These are phyloP conservation scores for Lablab purpureus DNA, from an alignment of 306 rosid species.

Conservation along the genomic window DNA sequence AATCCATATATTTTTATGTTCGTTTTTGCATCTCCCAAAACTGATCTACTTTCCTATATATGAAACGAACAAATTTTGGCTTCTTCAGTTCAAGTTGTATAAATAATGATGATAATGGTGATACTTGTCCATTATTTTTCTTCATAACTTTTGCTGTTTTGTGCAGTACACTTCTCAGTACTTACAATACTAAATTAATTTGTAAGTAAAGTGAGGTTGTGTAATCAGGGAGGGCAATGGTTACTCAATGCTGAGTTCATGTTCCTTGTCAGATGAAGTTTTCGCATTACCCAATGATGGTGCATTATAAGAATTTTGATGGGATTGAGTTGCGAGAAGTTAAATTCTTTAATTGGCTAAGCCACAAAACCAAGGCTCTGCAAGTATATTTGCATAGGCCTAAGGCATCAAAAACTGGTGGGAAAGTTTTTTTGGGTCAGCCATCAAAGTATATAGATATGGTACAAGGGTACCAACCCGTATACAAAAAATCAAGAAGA, in stretches of 20 bases:
- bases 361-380: slow-evolving; percentile 25
- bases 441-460: too few relatives aligned
- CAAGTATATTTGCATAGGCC: slow-evolving; percentile 5
- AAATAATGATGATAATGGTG: neutral
- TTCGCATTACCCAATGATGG: neutral
- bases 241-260: slow-evolving; percentile 15
- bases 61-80: neutral
- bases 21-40: neutral
- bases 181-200: slow-evolving; percentile 1
- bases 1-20: neutral
- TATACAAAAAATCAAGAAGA: too few relatives aligned
- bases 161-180: neutral
- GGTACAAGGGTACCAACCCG: too few relatives aligned
- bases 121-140: slow-evolving; percentile 6
- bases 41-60: slow-evolving; percentile 16
- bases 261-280: slow-evolving; percentile 1
- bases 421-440: too few relatives aligned
- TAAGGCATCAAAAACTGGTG: neutral
- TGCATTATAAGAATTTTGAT: neutral
- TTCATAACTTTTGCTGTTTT: slow-evolving; percentile 10
- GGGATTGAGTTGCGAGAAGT: slow-evolving; percentile 9
- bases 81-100: slow-evolving; percentile 6
- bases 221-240: slow-evolving; percentile 1
- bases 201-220: slow-evolving; percentile 10
- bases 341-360: neutral